Percentiles rank a stretch among this genome's conserved stretches.
Evolutionary conservation across 2,329 filamentous ascomycete genomes (phyloP).

Genomic region (Aspergillus unguis): DNA sequence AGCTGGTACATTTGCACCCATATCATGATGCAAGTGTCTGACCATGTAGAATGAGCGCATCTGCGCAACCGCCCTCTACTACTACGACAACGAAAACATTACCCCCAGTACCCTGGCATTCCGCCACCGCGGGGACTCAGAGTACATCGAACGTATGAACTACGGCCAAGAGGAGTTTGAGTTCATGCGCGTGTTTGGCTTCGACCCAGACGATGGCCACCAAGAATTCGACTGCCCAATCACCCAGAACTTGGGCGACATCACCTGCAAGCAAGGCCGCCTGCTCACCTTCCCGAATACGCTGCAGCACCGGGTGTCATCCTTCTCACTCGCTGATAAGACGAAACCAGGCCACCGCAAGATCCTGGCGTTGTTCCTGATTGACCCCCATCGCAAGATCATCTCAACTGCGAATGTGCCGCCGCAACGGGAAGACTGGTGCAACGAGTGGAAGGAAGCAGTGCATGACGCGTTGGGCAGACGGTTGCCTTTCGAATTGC

Average conservation of each 20-base stretch:
- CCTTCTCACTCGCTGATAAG: slow-evolving; percentile 3
- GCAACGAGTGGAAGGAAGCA: background rate
- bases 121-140: slow-evolving; percentile 33
- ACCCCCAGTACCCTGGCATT: slow-evolving; percentile 53
- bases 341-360: slow-evolving; percentile 1
- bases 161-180: slow-evolving; percentile 7
- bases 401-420: slow-evolving; percentile 11
- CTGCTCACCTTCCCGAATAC: slow-evolving; percentile 7
- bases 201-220: background rate
- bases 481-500: slow-evolving; percentile 23
- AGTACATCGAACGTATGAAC: background rate
- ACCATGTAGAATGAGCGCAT: slow-evolving; percentile 58
- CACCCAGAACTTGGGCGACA: slow-evolving; percentile 11
- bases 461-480: slow-evolving; percentile 13
- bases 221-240: slow-evolving; percentile 16
- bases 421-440: slow-evolving; percentile 12
- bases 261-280: background rate
- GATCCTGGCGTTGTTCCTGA: slow-evolving; percentile 6
- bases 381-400: slow-evolving; percentile 7
- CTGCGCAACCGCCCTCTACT: slow-evolving; percentile 62
- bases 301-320: slow-evolving; percentile 3
- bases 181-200: slow-evolving; percentile 6
- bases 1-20: background rate
- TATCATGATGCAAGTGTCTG: too few relatives aligned
- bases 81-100: slow-evolving; percentile 62